Percentiles rank a stretch among this genome's conserved stretches.
These are phyloP conservation scores for Decorospora gaudefroyi DNA, from an alignment of 2,329 filamentous ascomycete genomes.

Conservation along the genomic window DNA sequence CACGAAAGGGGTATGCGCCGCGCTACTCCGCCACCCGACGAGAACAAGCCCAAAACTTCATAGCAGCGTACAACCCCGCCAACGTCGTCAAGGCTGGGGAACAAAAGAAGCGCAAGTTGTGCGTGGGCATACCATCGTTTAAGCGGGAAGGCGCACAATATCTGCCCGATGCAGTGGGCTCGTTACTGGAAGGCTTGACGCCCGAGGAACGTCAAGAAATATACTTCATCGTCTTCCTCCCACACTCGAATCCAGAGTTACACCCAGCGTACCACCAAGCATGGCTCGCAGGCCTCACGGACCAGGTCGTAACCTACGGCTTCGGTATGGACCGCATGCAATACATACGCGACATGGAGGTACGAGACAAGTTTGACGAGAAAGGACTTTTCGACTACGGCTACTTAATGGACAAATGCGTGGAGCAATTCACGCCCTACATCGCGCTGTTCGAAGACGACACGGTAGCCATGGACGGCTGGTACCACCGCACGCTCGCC, in stretches of 20 bases:
- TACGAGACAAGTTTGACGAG: constrained; percentile 39
- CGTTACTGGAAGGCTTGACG: constrained; percentile 51
- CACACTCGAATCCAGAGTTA: constrained; percentile 49
- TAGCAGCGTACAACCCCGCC: constrained; percentile 27
- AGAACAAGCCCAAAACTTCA: constrained; percentile 37
- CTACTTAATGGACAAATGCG: constrained; percentile 51
- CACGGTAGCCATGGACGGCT: constrained; percentile 53
- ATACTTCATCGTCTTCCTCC: constrained; percentile 52
- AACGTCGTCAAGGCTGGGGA: constrained; percentile 22
- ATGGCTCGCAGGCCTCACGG: constrained; percentile 50
- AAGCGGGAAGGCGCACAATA: constrained; percentile 50
- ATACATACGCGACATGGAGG: constrained; percentile 42
- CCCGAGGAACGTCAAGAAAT: constrained; percentile 49
- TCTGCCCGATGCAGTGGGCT: constrained; percentile 51
- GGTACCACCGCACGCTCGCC: constrained; percentile 51
- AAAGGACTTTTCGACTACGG: constrained; percentile 54
- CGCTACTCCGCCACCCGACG: constrained; percentile 40
- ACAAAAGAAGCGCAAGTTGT: constrained; percentile 41
- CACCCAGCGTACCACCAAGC: constrained; percentile 50
- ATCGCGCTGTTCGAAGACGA: constrained; percentile 56
- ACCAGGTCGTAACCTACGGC: constrained; percentile 52
- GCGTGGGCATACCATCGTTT: constrained; percentile 53
- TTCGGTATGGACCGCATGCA: constrained; percentile 40
- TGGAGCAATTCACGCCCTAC: constrained; percentile 47
- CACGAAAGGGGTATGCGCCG: constrained; percentile 38